Conservation (phyloP, 2,329 filamentous ascomycete genomes). For the Sclerotinia trifoliorum region DNA sequence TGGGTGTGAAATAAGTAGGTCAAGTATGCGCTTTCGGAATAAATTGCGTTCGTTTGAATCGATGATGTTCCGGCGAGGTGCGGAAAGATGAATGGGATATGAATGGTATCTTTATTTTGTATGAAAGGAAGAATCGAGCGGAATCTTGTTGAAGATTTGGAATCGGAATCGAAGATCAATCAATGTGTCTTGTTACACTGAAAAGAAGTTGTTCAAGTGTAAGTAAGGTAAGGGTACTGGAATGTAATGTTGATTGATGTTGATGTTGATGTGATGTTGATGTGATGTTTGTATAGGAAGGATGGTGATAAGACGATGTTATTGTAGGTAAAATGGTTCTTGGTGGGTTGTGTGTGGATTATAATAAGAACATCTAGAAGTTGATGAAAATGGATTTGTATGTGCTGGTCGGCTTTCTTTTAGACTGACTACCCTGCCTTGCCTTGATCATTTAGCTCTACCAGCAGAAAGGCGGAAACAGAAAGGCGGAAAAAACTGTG, state of each 20-base stretch:
- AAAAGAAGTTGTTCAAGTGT: neutral
- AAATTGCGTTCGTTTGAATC: constrained; percentile 18
- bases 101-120: neutral
- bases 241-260: neutral
- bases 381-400: neutral
- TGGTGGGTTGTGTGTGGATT: no score
- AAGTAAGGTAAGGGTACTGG: neutral
- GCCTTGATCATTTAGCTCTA: neutral
- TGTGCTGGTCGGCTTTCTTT: constrained; percentile 13
- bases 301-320: no score
- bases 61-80: constrained; percentile 4
- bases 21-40: constrained; percentile 14
- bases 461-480: constrained; percentile 12
- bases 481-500: constrained; percentile 1
- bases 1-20: constrained; percentile 8
- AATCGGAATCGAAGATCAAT: no score
- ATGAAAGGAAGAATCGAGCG: neutral
- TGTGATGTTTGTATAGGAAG: no score
- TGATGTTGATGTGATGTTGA: no score
- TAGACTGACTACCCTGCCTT: neutral
- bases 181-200: neutral
- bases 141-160: neutral
- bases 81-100: neutral
- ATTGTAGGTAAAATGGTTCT: no score
- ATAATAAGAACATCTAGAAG: constrained; percentile 4